Percentiles rank a stretch among this genome's conserved stretches.
Conservation (phyloP, 148 eudicot genomes). For the Suaeda aralocaspica region DNA sequence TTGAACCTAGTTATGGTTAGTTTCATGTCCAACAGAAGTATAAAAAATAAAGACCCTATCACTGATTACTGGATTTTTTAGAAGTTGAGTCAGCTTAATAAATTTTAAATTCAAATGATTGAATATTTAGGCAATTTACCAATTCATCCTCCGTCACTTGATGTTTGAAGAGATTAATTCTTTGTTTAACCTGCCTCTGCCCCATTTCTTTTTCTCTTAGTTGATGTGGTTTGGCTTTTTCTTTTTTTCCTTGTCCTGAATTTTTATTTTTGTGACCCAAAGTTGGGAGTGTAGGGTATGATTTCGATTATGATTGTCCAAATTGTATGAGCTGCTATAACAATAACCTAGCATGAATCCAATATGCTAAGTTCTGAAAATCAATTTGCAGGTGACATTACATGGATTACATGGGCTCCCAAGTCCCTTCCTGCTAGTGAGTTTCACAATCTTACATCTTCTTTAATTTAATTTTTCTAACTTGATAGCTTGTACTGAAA, state of each 20-base stretch:
- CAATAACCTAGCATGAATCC: background rate
- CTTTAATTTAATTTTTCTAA: background rate
- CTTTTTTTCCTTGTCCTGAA: too few species aligned
- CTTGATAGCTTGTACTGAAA: background rate
- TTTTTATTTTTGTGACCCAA: too few species aligned
- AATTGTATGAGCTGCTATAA: background rate
- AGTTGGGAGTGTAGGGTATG: too few species aligned
- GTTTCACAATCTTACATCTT: slow-evolving; percentile 17
- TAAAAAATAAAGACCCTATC: too few species aligned
- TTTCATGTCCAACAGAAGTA: background rate
- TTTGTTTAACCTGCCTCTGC: background rate
- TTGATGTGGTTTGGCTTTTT: background rate
- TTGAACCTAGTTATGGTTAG: background rate
- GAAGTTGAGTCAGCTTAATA: too few species aligned
- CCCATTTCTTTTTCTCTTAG: background rate
- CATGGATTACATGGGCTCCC: slow-evolving; percentile 85
- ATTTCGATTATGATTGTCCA: too few species aligned
- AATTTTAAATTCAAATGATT: background rate
- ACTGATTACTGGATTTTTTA: too few species aligned
- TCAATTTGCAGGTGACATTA: slow-evolving; percentile 84
- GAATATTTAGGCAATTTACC: too few species aligned
- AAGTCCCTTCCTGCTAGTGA: slow-evolving; percentile 51
- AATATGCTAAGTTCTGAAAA: background rate
- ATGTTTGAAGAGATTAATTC: background rate
- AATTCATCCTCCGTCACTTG: too few species aligned